Percentiles rank a stretch among this genome's conserved stretches.
Evolutionary conservation across 2,329 filamentous ascomycete genomes (phyloP).

Genomic region (Cladobotryum mycophilum): DNA sequence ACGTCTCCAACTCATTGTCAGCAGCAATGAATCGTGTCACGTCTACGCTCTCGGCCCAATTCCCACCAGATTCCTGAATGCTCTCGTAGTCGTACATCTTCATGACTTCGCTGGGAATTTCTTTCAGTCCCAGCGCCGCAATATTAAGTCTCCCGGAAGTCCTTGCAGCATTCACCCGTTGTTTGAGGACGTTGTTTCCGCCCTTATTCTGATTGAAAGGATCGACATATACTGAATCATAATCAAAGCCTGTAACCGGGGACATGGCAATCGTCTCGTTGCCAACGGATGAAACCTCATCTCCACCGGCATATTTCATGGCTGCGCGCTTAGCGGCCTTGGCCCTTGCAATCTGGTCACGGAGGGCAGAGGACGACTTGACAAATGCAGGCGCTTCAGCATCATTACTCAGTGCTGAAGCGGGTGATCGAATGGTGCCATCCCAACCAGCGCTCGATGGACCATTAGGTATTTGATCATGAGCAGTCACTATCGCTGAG

Average conservation of each 20-base stretch:
- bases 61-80: slow-evolving; percentile 54
- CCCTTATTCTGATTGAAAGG: slow-evolving; percentile 64
- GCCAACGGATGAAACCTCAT: slow-evolving; percentile 4
- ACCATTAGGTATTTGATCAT: not conserved
- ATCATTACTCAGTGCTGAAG: slow-evolving; percentile 11
- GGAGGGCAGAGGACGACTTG: slow-evolving; percentile 73
- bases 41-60: slow-evolving; percentile 91
- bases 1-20: slow-evolving; percentile 75
- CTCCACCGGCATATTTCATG: slow-evolving; percentile 27
- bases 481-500: slow-evolving; percentile 28
- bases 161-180: slow-evolving; percentile 66
- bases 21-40: slow-evolving; percentile 77
- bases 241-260: slow-evolving; percentile 38
- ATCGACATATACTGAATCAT: slow-evolving; percentile 50
- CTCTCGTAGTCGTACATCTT: slow-evolving; percentile 83
- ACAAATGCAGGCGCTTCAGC: slow-evolving; percentile 16
- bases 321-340: slow-evolving; percentile 69
- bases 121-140: slow-evolving; percentile 70
- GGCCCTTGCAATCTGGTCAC: slow-evolving; percentile 89
- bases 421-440: slow-evolving; percentile 22
- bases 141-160: slow-evolving; percentile 82
- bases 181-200: slow-evolving; percentile 62
- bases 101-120: slow-evolving; percentile 76
- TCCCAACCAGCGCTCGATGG: slow-evolving; percentile 21
- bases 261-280: slow-evolving; percentile 36